A percentile compares a stretch with the other conserved stretches of the same genome.
These are phyloP conservation scores for Citropsis articulata DNA, from an alignment of 345 rosid species.

Conservation along the genomic window DNA sequence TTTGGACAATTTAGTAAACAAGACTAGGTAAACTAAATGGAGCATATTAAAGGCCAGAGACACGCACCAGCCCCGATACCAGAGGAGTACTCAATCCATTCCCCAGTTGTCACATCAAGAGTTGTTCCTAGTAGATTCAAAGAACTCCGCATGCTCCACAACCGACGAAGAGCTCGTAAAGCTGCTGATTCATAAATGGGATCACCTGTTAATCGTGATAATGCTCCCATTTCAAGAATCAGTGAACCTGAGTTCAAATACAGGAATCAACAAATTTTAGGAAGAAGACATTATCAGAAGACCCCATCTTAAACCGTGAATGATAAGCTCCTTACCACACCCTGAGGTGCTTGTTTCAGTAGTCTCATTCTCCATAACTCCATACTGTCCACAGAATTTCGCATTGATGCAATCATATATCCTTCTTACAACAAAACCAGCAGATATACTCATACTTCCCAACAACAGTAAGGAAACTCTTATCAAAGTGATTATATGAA, in stretches of 20 bases:
- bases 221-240: constrained; percentile 96
- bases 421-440: constrained; percentile 42
- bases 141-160: constrained; percentile 97
- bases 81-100: constrained; percentile 90
- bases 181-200: constrained; percentile 86
- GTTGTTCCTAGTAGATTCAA: constrained; percentile 87
- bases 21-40: neutral
- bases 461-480: constrained; percentile 20
- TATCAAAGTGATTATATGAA: constrained; percentile 12
- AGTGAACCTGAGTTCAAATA: constrained; percentile 60
- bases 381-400: constrained; percentile 70
- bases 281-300: constrained; percentile 10
- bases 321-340: constrained; percentile 61
- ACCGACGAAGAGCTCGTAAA: constrained; percentile 78
- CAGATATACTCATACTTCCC: constrained; percentile 32
- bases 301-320: constrained; percentile 5
- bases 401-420: constrained; percentile 53
- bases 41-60: constrained; percentile 10
- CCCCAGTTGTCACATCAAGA: constrained; percentile 70
- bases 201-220: constrained; percentile 87
- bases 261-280: constrained; percentile 18
- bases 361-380: constrained; percentile 80
- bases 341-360: constrained; percentile 98
- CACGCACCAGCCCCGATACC: constrained; percentile 94
- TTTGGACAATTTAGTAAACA: neutral